Evolutionary conservation across 2,329 filamentous ascomycete species (phyloP).

Genomic region (Colletotrichum liaoningense): DNA sequence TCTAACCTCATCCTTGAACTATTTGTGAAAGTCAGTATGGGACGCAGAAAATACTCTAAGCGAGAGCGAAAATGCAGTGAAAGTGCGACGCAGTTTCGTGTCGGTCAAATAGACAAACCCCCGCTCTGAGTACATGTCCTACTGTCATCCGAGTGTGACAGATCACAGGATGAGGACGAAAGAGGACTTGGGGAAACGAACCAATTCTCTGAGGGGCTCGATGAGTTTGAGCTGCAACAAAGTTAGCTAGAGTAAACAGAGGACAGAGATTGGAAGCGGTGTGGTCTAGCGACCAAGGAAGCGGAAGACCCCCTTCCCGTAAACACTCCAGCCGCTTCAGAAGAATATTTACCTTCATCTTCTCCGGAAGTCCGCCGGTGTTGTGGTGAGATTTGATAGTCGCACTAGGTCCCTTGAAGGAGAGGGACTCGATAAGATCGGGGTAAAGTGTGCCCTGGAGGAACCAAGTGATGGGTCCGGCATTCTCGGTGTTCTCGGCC

Average conservation of each 20-base stretch:
- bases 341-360: conserved; percentile 34
- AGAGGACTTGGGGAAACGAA: too few species aligned
- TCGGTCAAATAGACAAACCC: too few species aligned
- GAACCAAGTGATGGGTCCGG: conserved; percentile 86
- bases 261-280: too few species aligned
- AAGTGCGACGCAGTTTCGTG: neutral
- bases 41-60: too few species aligned
- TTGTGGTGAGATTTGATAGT: conserved; percentile 64
- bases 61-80: too few species aligned
- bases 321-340: neutral
- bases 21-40: neutral
- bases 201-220: conserved; percentile 36
- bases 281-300: too few species aligned
- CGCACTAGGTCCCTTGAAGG: conserved; percentile 38
- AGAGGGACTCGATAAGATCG: conserved; percentile 39
- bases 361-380: conserved; percentile 53
- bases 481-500: conserved; percentile 72
- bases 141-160: too few species aligned
- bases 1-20: conserved; percentile 41
- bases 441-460: conserved; percentile 65
- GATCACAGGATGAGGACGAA: too few species aligned
- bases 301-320: too few species aligned
- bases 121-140: too few species aligned
- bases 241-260: conserved; percentile 19
- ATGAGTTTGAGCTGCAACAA: conserved; percentile 34